phyloP scores from a whole-genome alignment of 2,329 filamentous ascomycete species.

The Cladosporium oxysporum region DNA sequence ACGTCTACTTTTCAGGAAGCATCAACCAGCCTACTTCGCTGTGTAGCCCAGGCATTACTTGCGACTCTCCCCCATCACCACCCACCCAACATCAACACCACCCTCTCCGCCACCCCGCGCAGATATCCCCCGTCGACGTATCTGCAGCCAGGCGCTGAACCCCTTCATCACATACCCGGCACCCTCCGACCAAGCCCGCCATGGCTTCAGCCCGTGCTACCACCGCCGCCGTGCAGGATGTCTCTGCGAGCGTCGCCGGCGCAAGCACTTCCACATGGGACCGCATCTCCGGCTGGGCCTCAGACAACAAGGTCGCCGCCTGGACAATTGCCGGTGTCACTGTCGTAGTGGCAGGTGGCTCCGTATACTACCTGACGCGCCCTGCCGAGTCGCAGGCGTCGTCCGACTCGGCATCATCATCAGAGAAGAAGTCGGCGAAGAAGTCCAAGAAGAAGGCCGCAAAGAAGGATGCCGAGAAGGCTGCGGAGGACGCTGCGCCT shows the following conservation, averaged over 20 bases:
- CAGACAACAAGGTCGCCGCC: slow-evolving; percentile 91
- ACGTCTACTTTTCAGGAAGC: not conserved
- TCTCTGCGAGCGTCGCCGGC: slow-evolving; percentile 33
- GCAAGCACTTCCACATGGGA: slow-evolving; percentile 76
- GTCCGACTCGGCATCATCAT: slow-evolving; percentile 33
- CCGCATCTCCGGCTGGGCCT: slow-evolving; percentile 85
- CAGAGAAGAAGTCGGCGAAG: slow-evolving; percentile 56
- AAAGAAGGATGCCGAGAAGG: slow-evolving; percentile 63
- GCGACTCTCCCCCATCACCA: slow-evolving; percentile 1
- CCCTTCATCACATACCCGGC: slow-evolving; percentile 3
- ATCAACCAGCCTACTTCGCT: not conserved
- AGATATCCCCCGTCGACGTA: slow-evolving; percentile 12
- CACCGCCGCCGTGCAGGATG: slow-evolving; percentile 24
- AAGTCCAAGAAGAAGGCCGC: slow-evolving; percentile 95
- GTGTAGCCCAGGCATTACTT: not conserved
- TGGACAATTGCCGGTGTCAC: slow-evolving; percentile 96
- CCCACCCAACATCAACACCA: not conserved
- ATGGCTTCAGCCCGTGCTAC: slow-evolving; percentile 22
- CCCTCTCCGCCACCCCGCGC: slow-evolving; percentile 15
- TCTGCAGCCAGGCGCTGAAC: slow-evolving; percentile 20
- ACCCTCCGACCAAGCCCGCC: slow-evolving; percentile 6
- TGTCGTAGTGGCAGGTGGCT: slow-evolving; percentile 86
- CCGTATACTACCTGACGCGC: slow-evolving; percentile 78
- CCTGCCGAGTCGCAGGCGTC: slow-evolving; percentile 36
- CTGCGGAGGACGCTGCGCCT: slow-evolving; percentile 26